Evolutionary conservation across 2,329 filamentous ascomycete species (phyloP).

Genomic region (Colletotrichum orbiculare): DNA sequence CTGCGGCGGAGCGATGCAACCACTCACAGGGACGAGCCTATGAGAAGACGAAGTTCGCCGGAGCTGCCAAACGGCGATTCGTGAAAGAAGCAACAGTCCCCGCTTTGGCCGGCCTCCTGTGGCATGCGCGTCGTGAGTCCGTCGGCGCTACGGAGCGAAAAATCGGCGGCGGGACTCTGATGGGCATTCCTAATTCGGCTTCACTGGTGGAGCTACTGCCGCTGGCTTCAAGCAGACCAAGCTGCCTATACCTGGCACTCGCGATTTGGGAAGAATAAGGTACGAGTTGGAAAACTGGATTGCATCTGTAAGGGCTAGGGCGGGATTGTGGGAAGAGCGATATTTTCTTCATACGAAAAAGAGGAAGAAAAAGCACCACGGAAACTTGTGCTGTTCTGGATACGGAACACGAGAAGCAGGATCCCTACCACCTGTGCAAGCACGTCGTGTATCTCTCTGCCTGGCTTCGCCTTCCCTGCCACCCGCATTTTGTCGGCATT

Average conservation of each 20-base stretch:
- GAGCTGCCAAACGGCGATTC: conserved; percentile 7
- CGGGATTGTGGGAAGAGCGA: no score
- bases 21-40: conserved; percentile 23
- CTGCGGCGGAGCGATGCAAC: conserved; percentile 33
- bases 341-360: no score
- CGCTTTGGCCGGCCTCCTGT: conserved; percentile 23
- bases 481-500: conserved; percentile 4
- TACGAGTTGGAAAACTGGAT: no score
- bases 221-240: conserved; percentile 2
- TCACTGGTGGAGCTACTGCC: conserved; percentile 29
- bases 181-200: conserved; percentile 24
- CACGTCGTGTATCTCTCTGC: background rate
- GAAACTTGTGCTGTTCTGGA: background rate
- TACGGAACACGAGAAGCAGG: no score
- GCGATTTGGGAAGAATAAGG: no score
- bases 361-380: no score
- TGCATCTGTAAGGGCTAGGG: no score
- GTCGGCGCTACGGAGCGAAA: conserved; percentile 7
- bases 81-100: background rate
- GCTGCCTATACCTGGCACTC: no score
- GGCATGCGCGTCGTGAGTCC: no score
- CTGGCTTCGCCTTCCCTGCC: conserved; percentile 19
- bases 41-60: conserved; percentile 1
- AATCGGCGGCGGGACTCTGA: background rate
- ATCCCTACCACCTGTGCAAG: no score